Evolutionary conservation across 78 protist species (phyloP).

Genomic region (Dictyostelium capitatum): DNA sequence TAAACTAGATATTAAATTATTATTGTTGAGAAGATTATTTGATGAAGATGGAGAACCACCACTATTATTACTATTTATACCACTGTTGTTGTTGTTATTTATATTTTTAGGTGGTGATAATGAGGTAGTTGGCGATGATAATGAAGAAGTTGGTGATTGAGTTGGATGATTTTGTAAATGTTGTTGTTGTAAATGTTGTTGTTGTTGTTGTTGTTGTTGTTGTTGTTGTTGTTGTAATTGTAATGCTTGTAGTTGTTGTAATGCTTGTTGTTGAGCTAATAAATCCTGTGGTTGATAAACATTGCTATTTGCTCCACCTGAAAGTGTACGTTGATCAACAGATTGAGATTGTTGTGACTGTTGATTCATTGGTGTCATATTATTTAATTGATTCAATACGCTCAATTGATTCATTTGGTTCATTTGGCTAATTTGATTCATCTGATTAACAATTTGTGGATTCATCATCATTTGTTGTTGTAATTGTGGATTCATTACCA

Average conservation of each 20-base stretch:
- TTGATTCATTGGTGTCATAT: conserved; percentile 3
- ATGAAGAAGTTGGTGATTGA: conserved; percentile 59
- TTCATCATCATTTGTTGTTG: conserved; percentile 5
- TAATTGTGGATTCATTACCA: not conserved
- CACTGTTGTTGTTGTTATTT: not conserved
- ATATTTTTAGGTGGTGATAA: conserved; percentile 1
- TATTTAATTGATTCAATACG: conserved; percentile 32
- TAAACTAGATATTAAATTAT: conserved; percentile 22
- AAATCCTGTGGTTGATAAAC: not conserved
- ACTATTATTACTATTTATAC: not conserved
- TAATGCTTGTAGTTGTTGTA: not conserved
- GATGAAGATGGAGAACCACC: conserved; percentile 1
- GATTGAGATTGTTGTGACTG: not conserved
- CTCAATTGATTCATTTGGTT: conserved; percentile 22
- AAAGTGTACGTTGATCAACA: conserved; percentile 5
- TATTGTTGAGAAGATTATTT: not conserved
- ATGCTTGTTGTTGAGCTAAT: not conserved
- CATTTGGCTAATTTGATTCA: conserved; percentile 38
- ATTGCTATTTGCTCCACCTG: not conserved
- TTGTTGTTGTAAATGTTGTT: not conserved
- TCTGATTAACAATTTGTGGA: not conserved
- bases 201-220: conserved; percentile 16
- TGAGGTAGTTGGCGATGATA: conserved; percentile 14
- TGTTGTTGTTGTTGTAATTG: conserved; percentile 18
- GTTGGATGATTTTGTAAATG: not conserved